Percentiles rank a stretch among this genome's conserved stretches.
Evolutionary conservation across 768 basidiomycete genomes (phyloP).

Genomic region (Baorangia bicolor): DNA sequence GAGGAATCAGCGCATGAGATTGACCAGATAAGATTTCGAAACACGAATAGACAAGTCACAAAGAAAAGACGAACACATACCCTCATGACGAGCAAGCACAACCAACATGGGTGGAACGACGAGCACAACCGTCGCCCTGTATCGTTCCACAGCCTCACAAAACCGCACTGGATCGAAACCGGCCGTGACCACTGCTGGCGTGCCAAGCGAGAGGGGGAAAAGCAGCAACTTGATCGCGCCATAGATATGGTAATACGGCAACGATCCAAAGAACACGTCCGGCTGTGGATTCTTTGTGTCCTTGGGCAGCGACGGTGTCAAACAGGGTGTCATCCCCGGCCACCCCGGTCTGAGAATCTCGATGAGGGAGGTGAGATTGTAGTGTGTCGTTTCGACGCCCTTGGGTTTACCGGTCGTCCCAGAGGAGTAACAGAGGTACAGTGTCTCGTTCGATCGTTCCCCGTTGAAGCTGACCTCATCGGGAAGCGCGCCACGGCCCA

Average conservation of each 20-base stretch:
- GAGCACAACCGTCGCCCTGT: conserved; percentile 55
- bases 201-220: conserved; percentile 51
- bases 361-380: conserved; percentile 63
- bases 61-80: conserved; percentile 36
- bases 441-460: conserved; percentile 52
- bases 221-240: conserved; percentile 63
- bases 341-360: conserved; percentile 49
- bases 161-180: conserved; percentile 73
- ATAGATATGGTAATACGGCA: conserved; percentile 61
- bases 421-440: conserved; percentile 60
- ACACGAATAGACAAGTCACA: too few relatives aligned
- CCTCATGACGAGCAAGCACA: conserved; percentile 65
- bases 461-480: conserved; percentile 59
- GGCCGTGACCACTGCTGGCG: conserved; percentile 55
- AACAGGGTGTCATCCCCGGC: conserved; percentile 35
- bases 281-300: neutral
- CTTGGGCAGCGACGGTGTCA: conserved; percentile 12
- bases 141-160: conserved; percentile 62
- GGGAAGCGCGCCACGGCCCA: conserved; percentile 46
- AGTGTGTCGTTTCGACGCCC: conserved; percentile 66
- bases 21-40: neutral
- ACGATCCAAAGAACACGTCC: conserved; percentile 59
- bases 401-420: conserved; percentile 83
- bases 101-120: conserved; percentile 87
- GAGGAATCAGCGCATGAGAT: neutral